phyloP scores from a whole-genome alignment of 1,139 yeast genomes.

The Spencermartinsiella ligniputridi region DNA sequence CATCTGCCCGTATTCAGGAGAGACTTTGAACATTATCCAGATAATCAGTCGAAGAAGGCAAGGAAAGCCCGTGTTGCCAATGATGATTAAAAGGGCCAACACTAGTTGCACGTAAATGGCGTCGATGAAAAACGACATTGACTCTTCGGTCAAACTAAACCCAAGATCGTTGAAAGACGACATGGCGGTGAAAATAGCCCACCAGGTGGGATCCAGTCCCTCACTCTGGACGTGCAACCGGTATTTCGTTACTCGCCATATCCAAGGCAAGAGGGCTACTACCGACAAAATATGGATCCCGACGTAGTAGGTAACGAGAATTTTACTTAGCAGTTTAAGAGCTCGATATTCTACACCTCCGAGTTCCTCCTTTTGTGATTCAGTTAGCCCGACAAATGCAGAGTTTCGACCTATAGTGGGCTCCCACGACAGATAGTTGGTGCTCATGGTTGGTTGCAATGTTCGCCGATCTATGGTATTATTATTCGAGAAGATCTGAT shows the following conservation, averaged over 20 bases:
- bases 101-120: conserved; percentile 63
- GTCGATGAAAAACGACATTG: conserved; percentile 61
- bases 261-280: conserved; percentile 63
- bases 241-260: conserved; percentile 43
- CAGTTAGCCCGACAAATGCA: conserved; percentile 75
- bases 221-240: conserved; percentile 40
- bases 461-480: conserved; percentile 13
- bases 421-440: conserved; percentile 73
- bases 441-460: conserved; percentile 30
- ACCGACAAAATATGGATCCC: conserved; percentile 68
- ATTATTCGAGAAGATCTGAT: conserved; percentile 18
- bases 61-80: conserved; percentile 95
- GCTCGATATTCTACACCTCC: conserved; percentile 98
- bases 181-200: conserved; percentile 81
- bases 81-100: conserved; percentile 64
- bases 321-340: conserved; percentile 64
- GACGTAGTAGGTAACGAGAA: conserved; percentile 62
- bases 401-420: conserved; percentile 97
- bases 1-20: conserved; percentile 50
- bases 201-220: conserved; percentile 78
- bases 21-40: conserved; percentile 67
- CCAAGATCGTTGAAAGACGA: conserved; percentile 85
- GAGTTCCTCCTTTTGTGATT: conserved; percentile 82
- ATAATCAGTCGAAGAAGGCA: conserved; percentile 70
- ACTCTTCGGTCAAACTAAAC: conserved; percentile 69